Percentiles rank a stretch among this genome's conserved stretches.
phyloP scores from a whole-genome alignment of 1,284 basidiomycete genomes.

The Naganishia sp. region DNA sequence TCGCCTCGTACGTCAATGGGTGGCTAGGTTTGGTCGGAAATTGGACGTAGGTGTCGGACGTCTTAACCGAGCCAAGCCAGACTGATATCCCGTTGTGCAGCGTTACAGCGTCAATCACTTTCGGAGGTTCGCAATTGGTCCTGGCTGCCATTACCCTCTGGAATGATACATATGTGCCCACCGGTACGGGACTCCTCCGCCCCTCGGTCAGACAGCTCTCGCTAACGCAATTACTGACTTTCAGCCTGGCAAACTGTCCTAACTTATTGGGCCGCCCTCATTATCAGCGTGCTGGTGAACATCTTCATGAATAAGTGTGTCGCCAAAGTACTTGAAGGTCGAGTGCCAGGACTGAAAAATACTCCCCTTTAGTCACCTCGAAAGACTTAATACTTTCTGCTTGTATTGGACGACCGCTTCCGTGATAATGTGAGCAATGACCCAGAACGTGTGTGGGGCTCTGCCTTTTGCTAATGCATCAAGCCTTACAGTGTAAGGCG shows the following conservation, averaged over 20 bases:
- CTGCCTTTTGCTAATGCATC: not conserved
- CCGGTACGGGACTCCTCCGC: not conserved
- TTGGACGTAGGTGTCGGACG: slow-evolving; percentile 48
- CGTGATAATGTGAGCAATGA: slow-evolving; percentile 49
- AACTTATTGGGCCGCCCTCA: slow-evolving; percentile 54
- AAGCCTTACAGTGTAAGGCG: not conserved
- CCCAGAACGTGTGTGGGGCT: not conserved
- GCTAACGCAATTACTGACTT: not conserved
- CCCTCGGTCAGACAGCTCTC: not conserved
- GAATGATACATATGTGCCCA: slow-evolving; percentile 52
- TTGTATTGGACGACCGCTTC: slow-evolving; percentile 56
- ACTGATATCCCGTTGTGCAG: slow-evolving; percentile 32
- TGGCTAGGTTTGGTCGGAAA: slow-evolving; percentile 58
- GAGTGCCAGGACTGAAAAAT: not conserved
- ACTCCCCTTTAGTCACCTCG: slow-evolving; percentile 41
- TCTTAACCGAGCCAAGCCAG: not conserved
- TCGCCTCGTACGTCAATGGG: slow-evolving; percentile 56
- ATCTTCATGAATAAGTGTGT: slow-evolving; percentile 50
- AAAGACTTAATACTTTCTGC: slow-evolving; percentile 52
- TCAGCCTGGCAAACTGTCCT: slow-evolving; percentile 54
- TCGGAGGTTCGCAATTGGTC: slow-evolving; percentile 57
- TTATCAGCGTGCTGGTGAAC: slow-evolving; percentile 53
- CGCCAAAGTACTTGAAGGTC: slow-evolving; percentile 15
- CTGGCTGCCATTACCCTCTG: slow-evolving; percentile 56
- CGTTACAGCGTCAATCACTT: slow-evolving; percentile 57